Percentiles rank a stretch among this genome's conserved stretches.
Evolutionary conservation across 495 filamentous ascomycete species (phyloP).

Genomic region (Ascobolus immersus): DNA sequence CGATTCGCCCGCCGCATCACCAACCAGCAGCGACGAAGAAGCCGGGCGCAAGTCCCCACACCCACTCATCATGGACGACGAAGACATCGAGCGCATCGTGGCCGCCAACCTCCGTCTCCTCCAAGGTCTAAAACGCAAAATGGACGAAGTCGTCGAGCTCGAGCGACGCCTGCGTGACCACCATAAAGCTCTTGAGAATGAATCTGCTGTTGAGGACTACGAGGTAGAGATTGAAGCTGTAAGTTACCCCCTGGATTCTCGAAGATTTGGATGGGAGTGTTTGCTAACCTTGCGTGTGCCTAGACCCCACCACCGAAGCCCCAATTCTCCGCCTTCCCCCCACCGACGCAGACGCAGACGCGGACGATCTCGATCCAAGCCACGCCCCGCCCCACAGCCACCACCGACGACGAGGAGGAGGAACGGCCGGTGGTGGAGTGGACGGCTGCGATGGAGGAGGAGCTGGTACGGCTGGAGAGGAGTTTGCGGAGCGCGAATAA

Average conservation of each 20-base stretch:
- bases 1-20: no score
- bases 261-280: slow-evolving; percentile 9
- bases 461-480: slow-evolving; percentile 5
- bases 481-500: slow-evolving; percentile 9
- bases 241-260: slow-evolving; percentile 7
- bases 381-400: slow-evolving; percentile 3
- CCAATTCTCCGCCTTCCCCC: slow-evolving; percentile 1
- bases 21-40: no score
- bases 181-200: slow-evolving; percentile 8
- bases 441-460: slow-evolving; percentile 10
- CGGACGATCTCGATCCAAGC: slow-evolving; percentile 5
- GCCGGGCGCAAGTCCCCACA: slow-evolving; percentile 8
- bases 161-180: slow-evolving; percentile 9
- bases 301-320: not conserved
- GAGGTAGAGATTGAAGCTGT: slow-evolving; percentile 8
- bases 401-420: slow-evolving; percentile 3
- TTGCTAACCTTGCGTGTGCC: not conserved
- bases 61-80: slow-evolving; percentile 9
- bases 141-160: slow-evolving; percentile 11
- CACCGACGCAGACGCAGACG: slow-evolving; percentile 3
- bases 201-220: slow-evolving; percentile 5
- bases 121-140: slow-evolving; percentile 10
- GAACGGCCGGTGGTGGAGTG: slow-evolving; percentile 7
- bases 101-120: slow-evolving; percentile 11
- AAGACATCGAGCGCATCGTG: slow-evolving; percentile 8